These are phyloP conservation scores for Musa acuminata DNA, from an alignment of 176 grass and related monocot genomes.

Conservation along the genomic window DNA sequence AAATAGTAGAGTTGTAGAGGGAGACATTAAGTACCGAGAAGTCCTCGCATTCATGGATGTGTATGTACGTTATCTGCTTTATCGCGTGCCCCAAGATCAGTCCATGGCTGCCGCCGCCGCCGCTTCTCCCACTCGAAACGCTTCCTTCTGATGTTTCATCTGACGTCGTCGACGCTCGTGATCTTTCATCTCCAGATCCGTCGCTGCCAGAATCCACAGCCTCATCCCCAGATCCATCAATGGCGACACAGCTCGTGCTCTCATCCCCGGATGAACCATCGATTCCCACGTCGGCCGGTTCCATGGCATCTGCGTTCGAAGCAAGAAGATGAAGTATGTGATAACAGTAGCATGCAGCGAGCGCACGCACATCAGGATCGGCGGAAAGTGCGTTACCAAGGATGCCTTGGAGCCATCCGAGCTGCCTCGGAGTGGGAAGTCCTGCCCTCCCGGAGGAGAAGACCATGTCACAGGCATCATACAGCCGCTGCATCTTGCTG, in stretches of 20 bases:
- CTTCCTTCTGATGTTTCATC: too few species aligned
- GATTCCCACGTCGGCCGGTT: conserved; percentile 18
- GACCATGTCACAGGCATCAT: conserved; percentile 10
- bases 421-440: conserved; percentile 4
- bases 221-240: too few species aligned
- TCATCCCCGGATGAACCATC: conserved; percentile 7
- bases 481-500: conserved; percentile 18
- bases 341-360: neutral
- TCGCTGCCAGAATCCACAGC: too few species aligned
- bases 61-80: conserved; percentile 17
- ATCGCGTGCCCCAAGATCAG: conserved; percentile 5
- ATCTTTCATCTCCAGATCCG: neutral
- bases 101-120: neutral
- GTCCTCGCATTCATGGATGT: conserved; percentile 22
- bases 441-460: neutral
- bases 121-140: too few species aligned
- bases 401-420: conserved; percentile 13
- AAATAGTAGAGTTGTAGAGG: neutral
- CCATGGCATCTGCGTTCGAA: neutral
- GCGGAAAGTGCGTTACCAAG: neutral
- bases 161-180: neutral
- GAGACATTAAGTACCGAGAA: conserved; percentile 13
- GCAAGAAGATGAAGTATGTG: neutral
- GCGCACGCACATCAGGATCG: too few species aligned
- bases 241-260: neutral